Evolutionary conservation across 805 yeast species (phyloP), one percentile per base, ranked within the genome.

Genomic region (Cyberlindnera sargentensis): DNA sequence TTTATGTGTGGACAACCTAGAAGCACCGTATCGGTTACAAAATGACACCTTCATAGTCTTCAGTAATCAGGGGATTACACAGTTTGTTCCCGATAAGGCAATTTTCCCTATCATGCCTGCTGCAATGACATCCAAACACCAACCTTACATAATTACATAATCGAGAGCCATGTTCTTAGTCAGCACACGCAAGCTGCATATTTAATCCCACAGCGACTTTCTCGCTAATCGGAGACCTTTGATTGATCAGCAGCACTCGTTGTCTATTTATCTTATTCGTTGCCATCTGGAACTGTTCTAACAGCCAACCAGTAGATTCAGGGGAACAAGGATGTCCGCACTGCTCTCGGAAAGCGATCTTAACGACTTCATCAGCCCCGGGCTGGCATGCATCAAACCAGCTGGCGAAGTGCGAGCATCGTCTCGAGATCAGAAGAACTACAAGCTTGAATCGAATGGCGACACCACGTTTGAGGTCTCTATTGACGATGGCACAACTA

Each of bases 351-450:
- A 88, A 24, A 93, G 86, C 45, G 97, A 93, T 57, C 67, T 93
- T 45, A 93, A 93, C 64, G 99, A 93, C 64, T 93, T 89, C 65
- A 91, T 93, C 36, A 75, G 85, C 30, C 99, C 98, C 0, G 95
- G 96, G 0, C 81, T 86, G 27, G 98, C 96, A 0, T 93, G 99
- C 61, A 82, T 90, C 43, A 93, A 88, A 65, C 96, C 98, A 0
- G 82, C 80, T 8, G 82, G 75, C 42, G 71, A 65, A 30, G 62
- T 58, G 20, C 61, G 65, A 36, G 59, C 51, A 10, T 48, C 48
- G 34, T 47, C 49, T 60, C 32, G 47, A 42, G 34, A 34, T 5
- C 35, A 40, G n/a, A 42, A 39, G 15, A 37, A 68, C 3, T 49
- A 47, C 23, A 85, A 79, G 48, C 78, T 84, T 35, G 80, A 79